Base-by-base conservation (phyloP, 2,329 filamentous ascomycete species). In the Exophiala oligosperma region DNA sequence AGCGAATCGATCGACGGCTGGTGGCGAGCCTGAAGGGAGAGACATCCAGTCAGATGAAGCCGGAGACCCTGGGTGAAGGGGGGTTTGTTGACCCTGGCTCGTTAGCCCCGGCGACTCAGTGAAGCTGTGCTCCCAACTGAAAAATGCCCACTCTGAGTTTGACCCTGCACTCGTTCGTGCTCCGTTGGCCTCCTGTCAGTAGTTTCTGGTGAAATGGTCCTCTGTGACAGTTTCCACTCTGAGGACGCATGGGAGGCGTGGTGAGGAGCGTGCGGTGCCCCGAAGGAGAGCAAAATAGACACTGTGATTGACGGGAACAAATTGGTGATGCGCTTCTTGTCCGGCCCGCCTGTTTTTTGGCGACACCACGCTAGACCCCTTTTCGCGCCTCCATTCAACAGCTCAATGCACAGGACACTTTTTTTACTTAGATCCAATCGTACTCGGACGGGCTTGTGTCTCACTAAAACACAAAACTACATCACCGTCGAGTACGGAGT, bases 1-100 rank as follows among this genome's bases (percentile, higher is more conserved):
- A 61, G 58, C 58, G 54, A 57, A 54, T 54, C 43, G 59, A 61
- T 57, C 54, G 59, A 47, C 54, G 41, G 26, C 40, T 48, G 40
- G 55, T 52, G 54, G 59, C 46, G 51, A 60, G 59, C 55, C 59
- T 53, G 44, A 56, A 49, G 21, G 5, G n/a, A n/a, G 21, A 37
- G 12, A 29, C 23, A 29, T 9, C 32, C 32, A 35, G 32, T 35
- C 32, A 35, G 32, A 35, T 35, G 32, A 35, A 35, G 32, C 32
- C 32, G 32, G 32, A 6, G 32, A 35, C 32, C 32, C 32, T 35
- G 32, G 32, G 11, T 9, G 17, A 17, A 35, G 32, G 32, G 32
- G 2, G 32, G 9, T 35, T 6, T 35, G 32, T 35, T 29, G 32
- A 35, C 32, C 32, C 32, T 35, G 43, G 32, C 24, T 54, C 58